These are phyloP conservation scores for Talaromyces sp. DNA, from an alignment of 2,329 filamentous ascomycete genomes.

Conservation along the genomic window DNA sequence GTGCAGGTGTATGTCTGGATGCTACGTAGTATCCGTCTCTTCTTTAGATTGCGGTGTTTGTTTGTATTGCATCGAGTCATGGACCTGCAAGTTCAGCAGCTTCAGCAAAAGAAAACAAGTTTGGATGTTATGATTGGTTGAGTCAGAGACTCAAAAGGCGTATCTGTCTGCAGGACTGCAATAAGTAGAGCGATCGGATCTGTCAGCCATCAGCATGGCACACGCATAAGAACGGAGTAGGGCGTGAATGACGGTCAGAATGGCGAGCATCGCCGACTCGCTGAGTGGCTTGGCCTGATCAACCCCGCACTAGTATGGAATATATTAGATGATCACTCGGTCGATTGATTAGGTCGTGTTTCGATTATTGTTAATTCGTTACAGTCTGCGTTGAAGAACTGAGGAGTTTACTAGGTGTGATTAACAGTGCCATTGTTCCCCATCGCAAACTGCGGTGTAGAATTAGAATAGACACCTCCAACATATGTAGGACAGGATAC, in stretches of 20 bases:
- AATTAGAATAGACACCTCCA: background rate
- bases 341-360: too few species aligned
- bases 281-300: constrained; percentile 5
- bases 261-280: constrained; percentile 5
- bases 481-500: background rate
- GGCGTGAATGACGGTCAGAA: background rate
- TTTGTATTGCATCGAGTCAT: background rate
- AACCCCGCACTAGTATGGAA: constrained; percentile 9
- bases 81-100: background rate
- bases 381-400: too few species aligned
- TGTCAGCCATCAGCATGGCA: background rate
- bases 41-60: background rate
- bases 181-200: background rate
- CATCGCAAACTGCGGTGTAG: background rate
- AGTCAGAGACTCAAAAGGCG: background rate
- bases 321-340: too few species aligned
- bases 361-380: too few species aligned
- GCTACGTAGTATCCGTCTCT: background rate
- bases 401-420: too few species aligned
- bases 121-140: background rate
- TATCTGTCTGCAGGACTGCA: background rate
- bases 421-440: too few species aligned
- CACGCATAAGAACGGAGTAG: background rate
- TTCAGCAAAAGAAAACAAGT: background rate
- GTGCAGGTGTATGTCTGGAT: background rate